These are phyloP conservation scores for Sarocladiaceae sp. DNA, from an alignment of 2,329 filamentous ascomycete species.

Conservation along the genomic window DNA sequence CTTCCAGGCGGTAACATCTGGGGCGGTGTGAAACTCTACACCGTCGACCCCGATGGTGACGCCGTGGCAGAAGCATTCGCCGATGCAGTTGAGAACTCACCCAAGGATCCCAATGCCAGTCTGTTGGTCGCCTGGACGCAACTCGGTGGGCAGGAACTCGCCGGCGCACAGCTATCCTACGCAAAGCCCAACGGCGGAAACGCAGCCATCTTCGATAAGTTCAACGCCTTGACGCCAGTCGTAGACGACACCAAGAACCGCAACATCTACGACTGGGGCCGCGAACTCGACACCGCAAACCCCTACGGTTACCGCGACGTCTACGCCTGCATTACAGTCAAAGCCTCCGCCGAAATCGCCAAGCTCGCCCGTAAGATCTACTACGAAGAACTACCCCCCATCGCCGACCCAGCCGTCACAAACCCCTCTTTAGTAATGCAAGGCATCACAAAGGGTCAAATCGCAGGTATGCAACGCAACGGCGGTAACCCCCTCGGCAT, in stretches of 20 bases:
- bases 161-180: constrained; percentile 30
- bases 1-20: constrained; percentile 22
- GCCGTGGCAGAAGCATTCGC: constrained; percentile 26
- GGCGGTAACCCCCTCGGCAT: constrained; percentile 30
- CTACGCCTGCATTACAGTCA: constrained; percentile 17
- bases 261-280: constrained; percentile 14
- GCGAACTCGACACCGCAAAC: constrained; percentile 8
- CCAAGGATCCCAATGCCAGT: constrained; percentile 28
- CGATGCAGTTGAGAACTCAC: constrained; percentile 24
- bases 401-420: constrained; percentile 18
- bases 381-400: constrained; percentile 17
- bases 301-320: constrained; percentile 18
- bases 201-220: constrained; percentile 32
- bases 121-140: constrained; percentile 24
- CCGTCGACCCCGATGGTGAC: constrained; percentile 22
- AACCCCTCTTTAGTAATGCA: constrained; percentile 30
- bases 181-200: constrained; percentile 26
- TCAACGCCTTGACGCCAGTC: constrained; percentile 25
- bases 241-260: constrained; percentile 21
- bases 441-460: constrained; percentile 33
- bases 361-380: no score
- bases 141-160: constrained; percentile 17
- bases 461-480: constrained; percentile 25
- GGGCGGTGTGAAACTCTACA: constrained; percentile 29
- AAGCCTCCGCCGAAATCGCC: constrained; percentile 12